Conservation (phyloP, 768 basidiomycete species). For the Suillus weaverae region DNA sequence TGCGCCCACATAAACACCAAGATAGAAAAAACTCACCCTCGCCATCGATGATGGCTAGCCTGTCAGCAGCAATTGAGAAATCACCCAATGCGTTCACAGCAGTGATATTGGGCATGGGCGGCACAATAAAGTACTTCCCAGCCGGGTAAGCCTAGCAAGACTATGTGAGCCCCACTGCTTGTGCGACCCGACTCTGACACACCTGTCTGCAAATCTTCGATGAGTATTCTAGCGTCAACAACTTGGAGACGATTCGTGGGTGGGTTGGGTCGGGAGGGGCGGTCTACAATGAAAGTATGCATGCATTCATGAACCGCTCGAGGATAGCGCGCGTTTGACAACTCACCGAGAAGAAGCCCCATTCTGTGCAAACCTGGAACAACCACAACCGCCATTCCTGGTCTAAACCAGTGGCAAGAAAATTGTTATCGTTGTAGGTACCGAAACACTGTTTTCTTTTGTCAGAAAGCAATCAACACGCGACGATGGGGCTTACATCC, state of each 20-base stretch:
- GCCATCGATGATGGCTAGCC: conserved; percentile 86
- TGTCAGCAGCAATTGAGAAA: conserved; percentile 76
- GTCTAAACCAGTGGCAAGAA: conserved; percentile 56
- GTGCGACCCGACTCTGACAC: conserved; percentile 12
- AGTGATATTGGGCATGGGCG: conserved; percentile 73
- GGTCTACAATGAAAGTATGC: conserved; percentile 43
- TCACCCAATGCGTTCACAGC: conserved; percentile 84
- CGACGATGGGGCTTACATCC: conserved; percentile 39
- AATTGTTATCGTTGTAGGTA: conserved; percentile 69
- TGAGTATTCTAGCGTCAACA: conserved; percentile 71
- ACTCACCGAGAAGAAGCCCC: conserved; percentile 89
- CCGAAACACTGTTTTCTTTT: conserved; percentile 72
- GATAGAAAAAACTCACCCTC: conserved; percentile 49
- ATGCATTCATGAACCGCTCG: neutral
- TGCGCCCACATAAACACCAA: neutral
- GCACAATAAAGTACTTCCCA: conserved; percentile 73
- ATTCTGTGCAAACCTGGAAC: conserved; percentile 92
- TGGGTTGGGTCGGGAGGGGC: conserved; percentile 68
- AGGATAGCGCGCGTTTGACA: too few relatives aligned
- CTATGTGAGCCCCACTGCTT: neutral
- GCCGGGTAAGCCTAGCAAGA: conserved; percentile 65
- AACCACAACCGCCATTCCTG: conserved; percentile 85
- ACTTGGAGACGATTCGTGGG: conserved; percentile 77
- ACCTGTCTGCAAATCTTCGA: conserved; percentile 70
- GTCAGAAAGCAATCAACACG: neutral